Conservation (phyloP, 2,329 filamentous ascomycete genomes). For the Nakataea oryzae region DNA sequence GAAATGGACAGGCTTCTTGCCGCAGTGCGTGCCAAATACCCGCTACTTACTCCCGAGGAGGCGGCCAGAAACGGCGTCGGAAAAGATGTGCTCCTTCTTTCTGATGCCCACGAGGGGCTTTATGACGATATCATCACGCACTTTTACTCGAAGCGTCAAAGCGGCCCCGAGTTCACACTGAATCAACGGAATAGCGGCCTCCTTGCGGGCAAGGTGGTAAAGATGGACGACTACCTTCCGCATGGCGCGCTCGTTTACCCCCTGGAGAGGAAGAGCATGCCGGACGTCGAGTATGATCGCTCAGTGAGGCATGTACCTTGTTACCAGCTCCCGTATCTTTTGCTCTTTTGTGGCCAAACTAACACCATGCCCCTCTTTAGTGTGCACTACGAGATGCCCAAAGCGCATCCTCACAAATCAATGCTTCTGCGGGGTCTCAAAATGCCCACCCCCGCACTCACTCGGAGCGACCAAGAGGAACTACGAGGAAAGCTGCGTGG, state of each 20-base stretch:
- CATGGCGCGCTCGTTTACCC: conserved; percentile 75
- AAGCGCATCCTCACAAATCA: conserved; percentile 71
- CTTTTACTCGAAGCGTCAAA: conserved; percentile 88
- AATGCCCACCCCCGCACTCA: conserved; percentile 61
- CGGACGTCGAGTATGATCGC: conserved; percentile 72
- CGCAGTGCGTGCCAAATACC: conserved; percentile 77
- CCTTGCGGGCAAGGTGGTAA: conserved; percentile 69
- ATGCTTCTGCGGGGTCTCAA: conserved; percentile 83
- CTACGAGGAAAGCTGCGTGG: conserved; percentile 52
- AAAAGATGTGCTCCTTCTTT: conserved; percentile 73
- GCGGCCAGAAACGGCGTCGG: conserved; percentile 68
- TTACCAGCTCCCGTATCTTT: background rate
- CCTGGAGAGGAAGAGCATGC: conserved; percentile 59
- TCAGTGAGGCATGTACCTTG: conserved; percentile 61
- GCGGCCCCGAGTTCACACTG: conserved; percentile 54
- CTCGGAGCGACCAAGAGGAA: conserved; percentile 63
- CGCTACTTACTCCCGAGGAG: conserved; percentile 67
- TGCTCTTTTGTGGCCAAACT: background rate
- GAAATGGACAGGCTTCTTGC: conserved; percentile 77
- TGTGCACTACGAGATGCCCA: conserved; percentile 76
- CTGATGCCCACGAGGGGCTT: conserved; percentile 65
- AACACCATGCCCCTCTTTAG: conserved; percentile 33
- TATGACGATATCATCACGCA: conserved; percentile 76
- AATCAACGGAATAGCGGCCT: conserved; percentile 68
- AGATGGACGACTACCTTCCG: conserved; percentile 75